Evolutionary conservation across 2,329 filamentous ascomycete species (phyloP).

Genomic region (Pseudogymnoascus sp.): DNA sequence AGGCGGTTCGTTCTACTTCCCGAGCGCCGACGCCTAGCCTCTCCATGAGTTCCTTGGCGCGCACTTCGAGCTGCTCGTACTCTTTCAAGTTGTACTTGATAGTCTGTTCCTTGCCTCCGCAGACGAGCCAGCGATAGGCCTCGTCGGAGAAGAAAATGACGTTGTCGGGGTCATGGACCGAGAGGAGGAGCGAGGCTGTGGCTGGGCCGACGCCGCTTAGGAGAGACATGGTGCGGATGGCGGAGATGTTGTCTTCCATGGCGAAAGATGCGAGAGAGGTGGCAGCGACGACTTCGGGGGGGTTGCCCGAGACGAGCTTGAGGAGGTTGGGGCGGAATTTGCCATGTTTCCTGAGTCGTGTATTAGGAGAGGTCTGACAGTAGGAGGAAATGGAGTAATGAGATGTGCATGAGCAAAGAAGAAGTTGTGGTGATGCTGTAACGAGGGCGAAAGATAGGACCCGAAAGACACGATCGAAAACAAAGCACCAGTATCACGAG

Average conservation of each 20-base stretch:
- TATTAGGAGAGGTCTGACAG: not conserved
- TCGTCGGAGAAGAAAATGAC: slow-evolving; percentile 77
- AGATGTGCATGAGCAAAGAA: not conserved
- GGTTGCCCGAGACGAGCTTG: slow-evolving; percentile 55
- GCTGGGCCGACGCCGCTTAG: slow-evolving; percentile 73
- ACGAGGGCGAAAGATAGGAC: not conserved
- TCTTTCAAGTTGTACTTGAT: slow-evolving; percentile 66
- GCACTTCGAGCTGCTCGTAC: slow-evolving; percentile 47
- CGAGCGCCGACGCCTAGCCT: slow-evolving; percentile 48
- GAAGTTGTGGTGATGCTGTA: not conserved
- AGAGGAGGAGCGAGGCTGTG: slow-evolving; percentile 66
- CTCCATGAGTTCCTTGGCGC: slow-evolving; percentile 34
- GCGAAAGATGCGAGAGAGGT: slow-evolving; percentile 34
- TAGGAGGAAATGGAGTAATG: not conserved
- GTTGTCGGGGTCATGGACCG: slow-evolving; percentile 48
- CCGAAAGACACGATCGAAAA: not conserved
- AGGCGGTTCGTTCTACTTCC: slow-evolving; percentile 63
- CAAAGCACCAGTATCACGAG: not conserved
- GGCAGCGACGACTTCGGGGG: slow-evolving; percentile 34
- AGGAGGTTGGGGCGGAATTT: slow-evolving; percentile 54
- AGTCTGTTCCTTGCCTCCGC: slow-evolving; percentile 37
- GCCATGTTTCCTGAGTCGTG: slow-evolving; percentile 39
- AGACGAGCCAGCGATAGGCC: slow-evolving; percentile 62
- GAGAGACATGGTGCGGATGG: slow-evolving; percentile 44
- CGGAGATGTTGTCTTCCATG: slow-evolving; percentile 25